Conservation (phyloP, 139 green algal genomes). For the Tetraselmis chui region DNA sequence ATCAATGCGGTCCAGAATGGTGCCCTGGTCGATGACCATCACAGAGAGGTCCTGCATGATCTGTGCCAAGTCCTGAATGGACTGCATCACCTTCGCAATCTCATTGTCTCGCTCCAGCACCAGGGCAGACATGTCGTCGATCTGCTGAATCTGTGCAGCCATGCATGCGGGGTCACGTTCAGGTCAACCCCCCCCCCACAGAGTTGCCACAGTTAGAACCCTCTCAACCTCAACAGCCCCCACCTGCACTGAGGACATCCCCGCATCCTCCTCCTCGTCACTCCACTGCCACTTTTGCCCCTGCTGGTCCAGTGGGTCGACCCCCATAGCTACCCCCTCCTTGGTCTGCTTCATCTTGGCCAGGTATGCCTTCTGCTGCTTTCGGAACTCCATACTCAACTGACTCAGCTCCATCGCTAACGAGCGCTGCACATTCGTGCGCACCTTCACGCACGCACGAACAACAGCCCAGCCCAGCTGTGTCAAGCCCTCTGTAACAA, state of each 20-base stretch:
- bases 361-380: constrained; percentile 80
- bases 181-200: constrained; percentile 21
- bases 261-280: constrained; percentile 54
- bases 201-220: constrained; percentile 4
- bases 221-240: background rate
- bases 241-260: constrained; percentile 9
- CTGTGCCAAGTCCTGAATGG: constrained; percentile 77
- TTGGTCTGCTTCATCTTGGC: constrained; percentile 66
- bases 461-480: background rate
- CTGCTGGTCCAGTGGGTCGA: constrained; percentile 23
- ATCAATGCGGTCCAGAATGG: constrained; percentile 91
- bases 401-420: constrained; percentile 77
- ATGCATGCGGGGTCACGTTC: too few species aligned
- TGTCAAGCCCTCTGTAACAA: background rate
- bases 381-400: constrained; percentile 77
- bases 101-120: constrained; percentile 76
- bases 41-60: constrained; percentile 94
- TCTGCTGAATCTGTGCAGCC: constrained; percentile 26
- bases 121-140: constrained; percentile 38
- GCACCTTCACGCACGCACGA: constrained; percentile 6
- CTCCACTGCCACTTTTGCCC: background rate
- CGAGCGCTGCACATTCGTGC: constrained; percentile 65
- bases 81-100: constrained; percentile 71
- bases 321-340: constrained; percentile 28
- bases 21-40: constrained; percentile 98